Percentiles rank a stretch among this genome's conserved stretches.
These are phyloP conservation scores for Sporothrix mexicana DNA, from an alignment of 2,329 filamentous ascomycete genomes.

Conservation along the genomic window DNA sequence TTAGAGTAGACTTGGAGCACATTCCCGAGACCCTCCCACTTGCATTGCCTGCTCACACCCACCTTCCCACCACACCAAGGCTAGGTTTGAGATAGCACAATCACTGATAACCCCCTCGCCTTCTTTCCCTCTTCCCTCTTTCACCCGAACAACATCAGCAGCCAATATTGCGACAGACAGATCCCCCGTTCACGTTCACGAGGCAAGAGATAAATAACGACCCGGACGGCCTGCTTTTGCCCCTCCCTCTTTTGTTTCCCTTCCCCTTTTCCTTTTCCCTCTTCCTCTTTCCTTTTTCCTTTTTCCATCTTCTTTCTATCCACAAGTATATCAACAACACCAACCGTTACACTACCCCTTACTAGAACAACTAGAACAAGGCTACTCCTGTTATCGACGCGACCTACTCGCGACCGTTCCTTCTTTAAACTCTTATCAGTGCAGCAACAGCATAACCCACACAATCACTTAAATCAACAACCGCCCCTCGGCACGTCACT, in stretches of 20 bases:
- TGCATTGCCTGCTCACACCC: neutral
- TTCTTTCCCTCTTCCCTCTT: slow-evolving; percentile 3
- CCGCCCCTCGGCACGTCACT: too few species aligned
- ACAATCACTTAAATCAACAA: too few species aligned
- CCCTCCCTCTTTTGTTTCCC: neutral
- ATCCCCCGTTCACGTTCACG: neutral
- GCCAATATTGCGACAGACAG: neutral
- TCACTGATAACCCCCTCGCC: neutral
- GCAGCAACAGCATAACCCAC: too few species aligned
- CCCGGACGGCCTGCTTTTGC: neutral
- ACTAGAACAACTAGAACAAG: too few species aligned
- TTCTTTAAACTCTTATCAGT: too few species aligned
- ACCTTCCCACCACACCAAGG: neutral
- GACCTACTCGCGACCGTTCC: too few species aligned
- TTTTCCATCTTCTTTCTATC: neutral
- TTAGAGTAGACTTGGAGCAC: too few species aligned
- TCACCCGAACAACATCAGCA: slow-evolving; percentile 27
- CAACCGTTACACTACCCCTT: too few species aligned
- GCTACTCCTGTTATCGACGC: too few species aligned
- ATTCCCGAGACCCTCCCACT: neutral
- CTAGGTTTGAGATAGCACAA: neutral
- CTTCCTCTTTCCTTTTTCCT: neutral
- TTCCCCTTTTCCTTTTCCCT: neutral
- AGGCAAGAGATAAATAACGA: neutral
- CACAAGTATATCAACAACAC: too few species aligned